Percentiles rank a stretch among this genome's conserved stretches.
phyloP scores from a whole-genome alignment of 2,329 filamentous ascomycete genomes.

The Coleophoma cylindrospora region DNA sequence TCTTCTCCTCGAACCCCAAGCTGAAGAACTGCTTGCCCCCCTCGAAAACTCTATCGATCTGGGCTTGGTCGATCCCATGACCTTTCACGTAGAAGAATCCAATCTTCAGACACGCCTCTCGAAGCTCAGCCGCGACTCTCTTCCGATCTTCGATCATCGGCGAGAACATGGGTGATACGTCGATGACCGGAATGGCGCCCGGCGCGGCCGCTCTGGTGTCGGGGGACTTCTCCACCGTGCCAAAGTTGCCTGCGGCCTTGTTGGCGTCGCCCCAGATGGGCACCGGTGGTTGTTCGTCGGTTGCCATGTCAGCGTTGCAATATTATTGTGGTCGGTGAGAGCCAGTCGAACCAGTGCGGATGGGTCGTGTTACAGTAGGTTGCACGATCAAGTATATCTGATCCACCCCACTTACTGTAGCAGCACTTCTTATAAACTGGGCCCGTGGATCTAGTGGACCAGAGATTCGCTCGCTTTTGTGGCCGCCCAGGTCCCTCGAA shows the following conservation, averaged over 20 bases:
- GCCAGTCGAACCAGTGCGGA: too few species aligned
- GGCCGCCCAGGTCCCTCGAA: too few species aligned
- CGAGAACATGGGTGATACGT: constrained; percentile 25
- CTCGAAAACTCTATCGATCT: constrained; percentile 31
- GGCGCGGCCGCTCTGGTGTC: neutral
- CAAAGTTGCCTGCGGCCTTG: neutral
- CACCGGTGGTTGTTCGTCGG: too few species aligned
- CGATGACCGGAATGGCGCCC: constrained; percentile 32
- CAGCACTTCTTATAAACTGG: too few species aligned
- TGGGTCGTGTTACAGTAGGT: too few species aligned
- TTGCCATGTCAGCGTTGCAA: too few species aligned
- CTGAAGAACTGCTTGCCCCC: constrained; percentile 15
- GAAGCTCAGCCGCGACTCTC: constrained; percentile 23
- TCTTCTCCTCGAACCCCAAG: constrained; percentile 16
- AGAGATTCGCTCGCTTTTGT: too few species aligned
- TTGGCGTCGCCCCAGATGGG: neutral
- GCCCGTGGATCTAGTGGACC: too few species aligned
- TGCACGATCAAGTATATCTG: too few species aligned
- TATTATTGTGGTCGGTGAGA: too few species aligned
- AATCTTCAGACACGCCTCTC: constrained; percentile 26
- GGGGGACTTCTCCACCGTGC: neutral
- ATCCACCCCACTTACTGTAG: too few species aligned
- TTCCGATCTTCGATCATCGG: constrained; percentile 22
- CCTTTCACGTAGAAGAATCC: constrained; percentile 33
- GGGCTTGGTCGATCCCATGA: constrained; percentile 33